Evolutionary conservation across 495 filamentous ascomycete genomes (phyloP).

Genomic region (Tuber calosporum): DNA sequence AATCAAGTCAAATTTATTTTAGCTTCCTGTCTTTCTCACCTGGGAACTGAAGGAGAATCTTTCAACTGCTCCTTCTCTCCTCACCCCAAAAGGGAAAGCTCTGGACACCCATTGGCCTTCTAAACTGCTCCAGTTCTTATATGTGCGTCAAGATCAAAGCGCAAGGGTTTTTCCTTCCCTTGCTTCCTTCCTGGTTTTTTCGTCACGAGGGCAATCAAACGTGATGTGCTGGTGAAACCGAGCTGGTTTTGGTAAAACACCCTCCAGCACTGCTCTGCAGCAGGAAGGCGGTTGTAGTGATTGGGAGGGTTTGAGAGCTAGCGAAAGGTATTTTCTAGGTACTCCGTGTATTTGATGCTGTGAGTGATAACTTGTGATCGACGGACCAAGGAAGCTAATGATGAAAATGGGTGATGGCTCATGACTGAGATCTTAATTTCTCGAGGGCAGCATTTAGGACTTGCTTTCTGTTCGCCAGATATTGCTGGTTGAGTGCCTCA

Average conservation of each 20-base stretch:
- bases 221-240: neutral
- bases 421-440: constrained; percentile 30
- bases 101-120: no score
- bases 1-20: no score
- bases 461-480: constrained; percentile 66
- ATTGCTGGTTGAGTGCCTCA: constrained; percentile 66
- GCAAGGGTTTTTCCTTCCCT: neutral
- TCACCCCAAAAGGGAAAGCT: no score
- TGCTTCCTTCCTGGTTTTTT: neutral
- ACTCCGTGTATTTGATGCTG: neutral
- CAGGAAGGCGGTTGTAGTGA: neutral
- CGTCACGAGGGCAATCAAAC: neutral
- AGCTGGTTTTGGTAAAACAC: neutral
- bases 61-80: no score
- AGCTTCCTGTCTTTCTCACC: no score
- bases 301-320: neutral
- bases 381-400: no score
- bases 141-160: neutral
- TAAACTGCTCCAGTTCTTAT: no score
- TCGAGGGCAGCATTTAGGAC: constrained; percentile 57
- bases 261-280: neutral
- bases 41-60: no score
- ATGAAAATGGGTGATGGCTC: neutral
- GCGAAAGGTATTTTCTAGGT: neutral
- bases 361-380: neutral